Conservation (phyloP, 75 land plant genomes). For the Cupressus sempervirens region DNA sequence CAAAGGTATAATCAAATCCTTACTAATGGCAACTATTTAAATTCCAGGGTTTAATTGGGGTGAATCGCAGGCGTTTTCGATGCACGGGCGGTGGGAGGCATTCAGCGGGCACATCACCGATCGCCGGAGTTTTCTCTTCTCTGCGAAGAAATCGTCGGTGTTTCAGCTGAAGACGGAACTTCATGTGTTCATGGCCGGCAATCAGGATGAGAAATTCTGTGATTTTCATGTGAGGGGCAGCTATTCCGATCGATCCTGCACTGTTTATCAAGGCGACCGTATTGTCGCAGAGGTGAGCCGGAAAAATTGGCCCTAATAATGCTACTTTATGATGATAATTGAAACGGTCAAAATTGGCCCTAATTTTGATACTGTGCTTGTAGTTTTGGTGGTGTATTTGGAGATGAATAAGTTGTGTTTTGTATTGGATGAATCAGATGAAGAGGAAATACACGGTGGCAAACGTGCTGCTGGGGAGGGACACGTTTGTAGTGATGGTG, state of each 20-base stretch:
- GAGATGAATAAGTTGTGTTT: neutral
- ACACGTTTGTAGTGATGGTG: slow-evolving; percentile 48
- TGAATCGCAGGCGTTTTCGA: slow-evolving; percentile 19
- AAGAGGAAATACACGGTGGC: slow-evolving; percentile 20
- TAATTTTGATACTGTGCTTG: neutral
- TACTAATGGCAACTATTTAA: neutral
- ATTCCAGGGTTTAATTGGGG: neutral
- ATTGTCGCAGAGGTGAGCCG: slow-evolving; percentile 46
- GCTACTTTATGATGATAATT: neutral
- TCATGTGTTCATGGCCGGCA: slow-evolving; percentile 41
- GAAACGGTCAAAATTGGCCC: neutral
- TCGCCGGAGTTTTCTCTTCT: slow-evolving; percentile 27
- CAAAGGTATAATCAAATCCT: slow-evolving; percentile 30
- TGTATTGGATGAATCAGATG: slow-evolving; percentile 26
- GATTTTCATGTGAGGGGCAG: slow-evolving; percentile 62
- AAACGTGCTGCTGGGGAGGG: slow-evolving; percentile 51
- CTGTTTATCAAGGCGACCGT: slow-evolving; percentile 31
- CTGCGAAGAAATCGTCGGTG: slow-evolving; percentile 26
- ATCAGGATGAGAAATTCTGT: slow-evolving; percentile 11
- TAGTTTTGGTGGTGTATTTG: neutral
- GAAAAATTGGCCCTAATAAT: neutral
- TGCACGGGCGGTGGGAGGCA: slow-evolving; percentile 54
- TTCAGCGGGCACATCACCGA: slow-evolving; percentile 44
- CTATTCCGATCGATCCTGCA: slow-evolving; percentile 41
- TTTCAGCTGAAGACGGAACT: slow-evolving; percentile 41